A percentile compares a stretch with the other conserved stretches of the same genome.
Evolutionary conservation across 306 rosid species (phyloP).

Genomic region (Macrotyloma uniflorum): DNA sequence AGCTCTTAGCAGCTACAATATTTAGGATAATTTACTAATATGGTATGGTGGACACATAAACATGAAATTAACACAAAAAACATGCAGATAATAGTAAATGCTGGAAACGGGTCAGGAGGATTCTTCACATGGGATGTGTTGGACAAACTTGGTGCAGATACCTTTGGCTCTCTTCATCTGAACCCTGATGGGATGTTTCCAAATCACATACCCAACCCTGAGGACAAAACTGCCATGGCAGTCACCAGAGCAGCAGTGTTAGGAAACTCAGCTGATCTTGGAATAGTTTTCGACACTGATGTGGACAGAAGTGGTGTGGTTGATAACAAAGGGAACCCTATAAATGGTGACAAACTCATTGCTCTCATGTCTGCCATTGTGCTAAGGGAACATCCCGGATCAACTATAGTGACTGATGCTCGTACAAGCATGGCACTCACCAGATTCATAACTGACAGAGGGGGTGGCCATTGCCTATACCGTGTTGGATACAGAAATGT

Average conservation of each 20-base stretch:
- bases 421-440: slow-evolving; percentile 81
- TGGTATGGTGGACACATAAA: no score
- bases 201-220: slow-evolving; percentile 90
- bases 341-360: slow-evolving; percentile 82
- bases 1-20: background rate
- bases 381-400: slow-evolving; percentile 71
- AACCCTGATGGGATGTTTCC: slow-evolving; percentile 95
- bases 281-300: slow-evolving; percentile 86
- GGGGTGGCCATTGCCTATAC: slow-evolving; percentile 81
- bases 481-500: slow-evolving; percentile 90
- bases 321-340: slow-evolving; percentile 70
- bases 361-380: slow-evolving; percentile 88
- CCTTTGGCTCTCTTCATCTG: slow-evolving; percentile 87
- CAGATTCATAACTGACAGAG: slow-evolving; percentile 63
- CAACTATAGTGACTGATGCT: slow-evolving; percentile 82
- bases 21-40: background rate
- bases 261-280: slow-evolving; percentile 71
- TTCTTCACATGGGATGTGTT: slow-evolving; percentile 88
- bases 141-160: slow-evolving; percentile 94
- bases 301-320: slow-evolving; percentile 90
- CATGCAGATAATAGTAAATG: slow-evolving; percentile 81
- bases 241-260: slow-evolving; percentile 76
- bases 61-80: background rate
- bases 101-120: slow-evolving; percentile 96
- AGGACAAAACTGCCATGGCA: slow-evolving; percentile 85